Base-by-base conservation (phyloP, 2,329 filamentous ascomycete species). In the Colletotrichum sp. region DNA sequence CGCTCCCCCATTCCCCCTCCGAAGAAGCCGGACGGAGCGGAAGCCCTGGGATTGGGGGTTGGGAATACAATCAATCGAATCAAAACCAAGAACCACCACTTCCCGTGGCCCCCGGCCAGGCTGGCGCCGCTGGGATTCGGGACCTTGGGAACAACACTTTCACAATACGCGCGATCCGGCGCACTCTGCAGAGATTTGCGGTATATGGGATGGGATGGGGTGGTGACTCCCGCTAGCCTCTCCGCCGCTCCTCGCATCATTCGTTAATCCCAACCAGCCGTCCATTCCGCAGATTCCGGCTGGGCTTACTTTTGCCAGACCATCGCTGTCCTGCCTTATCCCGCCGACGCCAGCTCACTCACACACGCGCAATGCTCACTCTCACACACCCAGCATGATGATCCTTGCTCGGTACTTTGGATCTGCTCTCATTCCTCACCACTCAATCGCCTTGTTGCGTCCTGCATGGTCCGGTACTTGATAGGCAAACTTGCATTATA, bases 11-110 rank as follows among this genome's bases (percentile, higher is more conserved):
- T 65, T 73, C 28, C 43, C 43, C 30, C 73, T 73, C 73, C 73
- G 73, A 76, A 73, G 70, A 73, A 60, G 73, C 73, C 73, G 73
- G 70, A 66, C 73, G 73, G 73, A 69, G 73, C 73, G 73, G 73
- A 69, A 76, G 65, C 58, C 62, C 18, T 69, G 73, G 70, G 26
- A 48, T 48, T 48, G 43, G 43, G 43, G 43, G n/a, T 21, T 48
- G 43, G 43, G 43, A 48, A 48, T 48, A 21, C 43, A 48, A 48
- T 48, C 43, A 48, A 48, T 48, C 43, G 43, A 48, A 48, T 48
- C 43, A 48, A 21, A 21, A 48, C n/a, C 43, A 21, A 43, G 38
- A 28, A 36, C 66, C 60, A 30, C 66, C 56, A 62, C 66, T 38
- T 58, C 28, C 58, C 58, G 15, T 61, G 30, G 62, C 43, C 34